Evolutionary conservation across 2,329 filamentous ascomycete species (phyloP).

Genomic region (Herpotrichia juniperi): DNA sequence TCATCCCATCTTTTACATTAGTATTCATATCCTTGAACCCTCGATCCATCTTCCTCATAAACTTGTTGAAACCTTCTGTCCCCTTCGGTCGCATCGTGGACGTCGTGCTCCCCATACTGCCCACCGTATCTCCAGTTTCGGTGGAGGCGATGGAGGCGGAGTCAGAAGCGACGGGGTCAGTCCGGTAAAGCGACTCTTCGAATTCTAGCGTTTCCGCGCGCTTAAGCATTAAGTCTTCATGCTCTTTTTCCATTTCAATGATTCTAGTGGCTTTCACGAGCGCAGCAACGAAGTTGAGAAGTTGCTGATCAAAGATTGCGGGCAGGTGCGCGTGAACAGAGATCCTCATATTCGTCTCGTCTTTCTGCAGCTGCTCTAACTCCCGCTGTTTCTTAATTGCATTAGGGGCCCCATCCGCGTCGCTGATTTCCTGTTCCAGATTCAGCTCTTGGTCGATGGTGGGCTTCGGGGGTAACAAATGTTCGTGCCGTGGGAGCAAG

Average conservation of each 20-base stretch:
- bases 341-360: constrained; percentile 57
- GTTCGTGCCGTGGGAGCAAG: constrained; percentile 61
- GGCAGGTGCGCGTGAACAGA: constrained; percentile 57
- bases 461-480: constrained; percentile 53
- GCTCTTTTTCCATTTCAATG: constrained; percentile 57
- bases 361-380: constrained; percentile 50
- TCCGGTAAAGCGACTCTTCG: constrained; percentile 19
- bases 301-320: constrained; percentile 56
- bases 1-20: constrained; percentile 53
- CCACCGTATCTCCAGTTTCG: constrained; percentile 23
- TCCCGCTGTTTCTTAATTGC: constrained; percentile 48
- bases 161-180: constrained; percentile 28
- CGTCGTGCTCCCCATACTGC: constrained; percentile 7
- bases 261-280: constrained; percentile 64
- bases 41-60: constrained; percentile 23
- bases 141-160: constrained; percentile 24
- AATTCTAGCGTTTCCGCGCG: constrained; percentile 16
- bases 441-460: constrained; percentile 41
- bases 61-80: constrained; percentile 20
- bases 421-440: constrained; percentile 46
- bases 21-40: constrained; percentile 38
- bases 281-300: constrained; percentile 61
- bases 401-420: constrained; percentile 53
- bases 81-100: constrained; percentile 16
- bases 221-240: constrained; percentile 41